These are phyloP conservation scores for Elongisporangium prolatum DNA, from an alignment of 352 stramenopile species.

Conservation along the genomic window DNA sequence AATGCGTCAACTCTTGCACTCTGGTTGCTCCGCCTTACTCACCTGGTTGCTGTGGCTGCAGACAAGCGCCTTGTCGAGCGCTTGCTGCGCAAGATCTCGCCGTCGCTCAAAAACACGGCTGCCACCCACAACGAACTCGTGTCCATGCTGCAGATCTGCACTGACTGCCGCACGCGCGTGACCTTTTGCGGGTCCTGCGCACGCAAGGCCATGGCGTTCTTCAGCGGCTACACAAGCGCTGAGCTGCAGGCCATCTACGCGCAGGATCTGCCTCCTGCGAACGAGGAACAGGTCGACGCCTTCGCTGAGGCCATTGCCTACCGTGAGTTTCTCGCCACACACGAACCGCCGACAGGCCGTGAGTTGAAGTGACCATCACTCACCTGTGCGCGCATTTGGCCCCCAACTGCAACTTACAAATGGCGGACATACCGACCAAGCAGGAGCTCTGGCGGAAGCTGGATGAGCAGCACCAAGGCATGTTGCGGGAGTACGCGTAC, in stretches of 20 bases:
- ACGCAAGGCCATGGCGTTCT: slow-evolving; percentile 54
- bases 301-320: slow-evolving; percentile 36
- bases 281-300: slow-evolving; percentile 32
- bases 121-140: slow-evolving; percentile 56
- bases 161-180: slow-evolving; percentile 42
- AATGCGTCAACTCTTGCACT: neutral
- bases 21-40: neutral
- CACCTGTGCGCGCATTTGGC: neutral
- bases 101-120: slow-evolving; percentile 48
- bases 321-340: slow-evolving; percentile 30
- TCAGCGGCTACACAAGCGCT: slow-evolving; percentile 37
- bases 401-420: neutral
- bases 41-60: slow-evolving; percentile 11
- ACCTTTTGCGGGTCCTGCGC: slow-evolving; percentile 49
- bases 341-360: slow-evolving; percentile 7
- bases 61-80: slow-evolving; percentile 54
- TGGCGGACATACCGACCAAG: slow-evolving; percentile 11
- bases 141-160: slow-evolving; percentile 46
- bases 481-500: slow-evolving; percentile 18
- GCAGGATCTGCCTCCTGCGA: slow-evolving; percentile 42
- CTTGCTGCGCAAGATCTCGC: slow-evolving; percentile 57
- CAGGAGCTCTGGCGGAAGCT: slow-evolving; percentile 17
- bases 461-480: slow-evolving; percentile 13
- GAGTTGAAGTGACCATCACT: slow-evolving; percentile 23
- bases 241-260: slow-evolving; percentile 60